Conservation (phyloP, 176 grass and related monocot genomes). For the Alopecurus myosuroides region DNA sequence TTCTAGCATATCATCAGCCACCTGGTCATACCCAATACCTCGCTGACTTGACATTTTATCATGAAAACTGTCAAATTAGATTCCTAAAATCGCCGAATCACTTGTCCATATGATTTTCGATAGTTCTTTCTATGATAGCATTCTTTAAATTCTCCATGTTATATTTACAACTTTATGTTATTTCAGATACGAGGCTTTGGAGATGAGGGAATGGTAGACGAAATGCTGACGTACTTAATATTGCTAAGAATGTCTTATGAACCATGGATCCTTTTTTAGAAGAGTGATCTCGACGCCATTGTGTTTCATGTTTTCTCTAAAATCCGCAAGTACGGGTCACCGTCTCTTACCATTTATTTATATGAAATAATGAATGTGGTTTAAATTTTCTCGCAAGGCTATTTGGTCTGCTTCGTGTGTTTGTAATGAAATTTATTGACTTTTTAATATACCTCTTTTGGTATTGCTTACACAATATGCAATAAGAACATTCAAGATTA, state of each 20-base stretch:
- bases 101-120: not conserved
- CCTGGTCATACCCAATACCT: conserved; percentile 9
- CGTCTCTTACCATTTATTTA: not conserved
- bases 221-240: conserved; percentile 78
- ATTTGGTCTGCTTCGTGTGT: not conserved
- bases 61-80: not conserved
- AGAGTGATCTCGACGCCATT: conserved; percentile 55
- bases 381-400: not conserved
- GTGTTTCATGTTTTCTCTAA: conserved; percentile 52
- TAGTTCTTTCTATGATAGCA: not conserved
- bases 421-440: not conserved
- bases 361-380: not conserved
- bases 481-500: conserved; percentile 59
- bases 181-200: conserved; percentile 77
- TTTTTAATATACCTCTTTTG: too few relatives aligned
- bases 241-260: conserved; percentile 59
- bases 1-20: not conserved
- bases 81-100: not conserved
- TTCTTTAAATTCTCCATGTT: not conserved
- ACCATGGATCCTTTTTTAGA: conserved; percentile 40
- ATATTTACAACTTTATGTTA: not conserved
- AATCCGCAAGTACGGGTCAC: conserved; percentile 51
- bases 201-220: conserved; percentile 75
- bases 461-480: too few relatives aligned
- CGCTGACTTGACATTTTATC: not conserved